A percentile compares a stretch with the other conserved stretches of the same genome.
Conservation (phyloP, 23 red algal species). For the Gracilariopsis chorda region DNA sequence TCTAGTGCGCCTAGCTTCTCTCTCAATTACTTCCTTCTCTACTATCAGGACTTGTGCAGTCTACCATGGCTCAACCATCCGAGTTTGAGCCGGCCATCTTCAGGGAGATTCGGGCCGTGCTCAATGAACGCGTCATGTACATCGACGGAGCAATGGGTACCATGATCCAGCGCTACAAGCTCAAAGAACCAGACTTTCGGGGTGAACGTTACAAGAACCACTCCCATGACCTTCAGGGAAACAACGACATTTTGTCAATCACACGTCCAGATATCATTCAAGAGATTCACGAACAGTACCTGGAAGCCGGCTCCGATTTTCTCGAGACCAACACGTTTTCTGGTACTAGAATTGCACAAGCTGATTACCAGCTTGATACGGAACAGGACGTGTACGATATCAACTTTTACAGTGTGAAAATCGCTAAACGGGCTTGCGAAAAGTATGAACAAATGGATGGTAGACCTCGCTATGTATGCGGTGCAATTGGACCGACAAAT, state of each 20-base stretch:
- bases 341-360: conserved; percentile 74
- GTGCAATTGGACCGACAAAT: conserved; percentile 82
- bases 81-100: conserved; percentile 77
- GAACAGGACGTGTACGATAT: conserved; percentile 86
- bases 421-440: conserved; percentile 54
- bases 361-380: conserved; percentile 74
- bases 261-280: conserved; percentile 83
- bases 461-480: conserved; percentile 55
- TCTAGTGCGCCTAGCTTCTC: too few relatives aligned
- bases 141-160: conserved; percentile 82
- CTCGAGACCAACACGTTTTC: conserved; percentile 89
- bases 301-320: conserved; percentile 79
- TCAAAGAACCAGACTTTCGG: conserved; percentile 74
- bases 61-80: conserved; percentile 54
- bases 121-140: conserved; percentile 70
- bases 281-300: conserved; percentile 74
- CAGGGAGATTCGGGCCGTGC: conserved; percentile 56
- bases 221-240: conserved; percentile 80
- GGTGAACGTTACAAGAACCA: conserved; percentile 75
- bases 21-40: background rate
- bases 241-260: conserved; percentile 82
- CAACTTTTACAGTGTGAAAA: conserved; percentile 55
- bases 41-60: background rate
- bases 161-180: conserved; percentile 79
- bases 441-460: conserved; percentile 49